Conservation (phyloP, 75 land plant species). For the Picea sitchensis region DNA sequence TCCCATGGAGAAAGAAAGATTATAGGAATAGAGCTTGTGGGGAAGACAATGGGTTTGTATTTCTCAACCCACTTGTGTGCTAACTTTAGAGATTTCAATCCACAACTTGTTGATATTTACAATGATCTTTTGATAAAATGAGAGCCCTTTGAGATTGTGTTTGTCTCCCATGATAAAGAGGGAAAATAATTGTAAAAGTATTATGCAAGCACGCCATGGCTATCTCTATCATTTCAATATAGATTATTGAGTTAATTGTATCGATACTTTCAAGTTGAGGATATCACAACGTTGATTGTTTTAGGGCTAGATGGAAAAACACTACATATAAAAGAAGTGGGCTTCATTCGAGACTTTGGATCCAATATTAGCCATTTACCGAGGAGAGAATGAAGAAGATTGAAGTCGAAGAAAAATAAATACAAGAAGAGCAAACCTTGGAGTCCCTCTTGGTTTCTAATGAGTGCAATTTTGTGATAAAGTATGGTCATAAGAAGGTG, state of each 20-base stretch:
- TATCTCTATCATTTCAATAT: slow-evolving; percentile 22
- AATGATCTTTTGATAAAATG: slow-evolving; percentile 18
- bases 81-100: slow-evolving; percentile 32
- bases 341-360: no score
- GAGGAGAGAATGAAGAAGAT: no score
- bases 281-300: slow-evolving; percentile 19
- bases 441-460: no score
- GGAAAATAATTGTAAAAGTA: slow-evolving; percentile 15
- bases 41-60: slow-evolving; percentile 50
- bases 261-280: slow-evolving; percentile 22
- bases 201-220: slow-evolving; percentile 27
- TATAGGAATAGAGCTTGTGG: slow-evolving; percentile 20
- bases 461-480: no score
- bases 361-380: no score
- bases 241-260: slow-evolving; percentile 7
- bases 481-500: slow-evolving; percentile 20
- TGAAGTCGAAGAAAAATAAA: no score
- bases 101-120: slow-evolving; percentile 21
- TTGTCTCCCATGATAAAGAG: slow-evolving; percentile 24
- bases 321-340: no score
- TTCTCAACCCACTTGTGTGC: slow-evolving; percentile 47
- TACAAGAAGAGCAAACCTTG: no score
- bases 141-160: slow-evolving; percentile 24
- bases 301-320: slow-evolving; percentile 30
- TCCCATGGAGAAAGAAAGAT: slow-evolving; percentile 29